Evolutionary conservation across 2,329 filamentous ascomycete species (phyloP).

Genomic region (Calonectria honghensis): DNA sequence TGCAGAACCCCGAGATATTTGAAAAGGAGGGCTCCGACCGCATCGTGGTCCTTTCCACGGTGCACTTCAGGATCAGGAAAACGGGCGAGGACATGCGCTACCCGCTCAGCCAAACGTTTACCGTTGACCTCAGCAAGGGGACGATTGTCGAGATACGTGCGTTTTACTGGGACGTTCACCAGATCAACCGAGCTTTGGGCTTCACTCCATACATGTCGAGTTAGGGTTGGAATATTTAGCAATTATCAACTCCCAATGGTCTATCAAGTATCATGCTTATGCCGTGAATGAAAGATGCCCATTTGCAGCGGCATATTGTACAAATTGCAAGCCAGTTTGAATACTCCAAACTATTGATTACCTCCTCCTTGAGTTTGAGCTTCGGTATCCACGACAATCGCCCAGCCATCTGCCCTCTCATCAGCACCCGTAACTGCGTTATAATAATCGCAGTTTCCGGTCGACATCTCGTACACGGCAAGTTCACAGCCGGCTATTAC

Average conservation of each 20-base stretch:
- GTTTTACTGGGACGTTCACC: slow-evolving; percentile 61
- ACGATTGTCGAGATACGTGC: slow-evolving; percentile 56
- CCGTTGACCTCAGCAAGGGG: slow-evolving; percentile 58
- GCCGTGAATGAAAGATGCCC: not conserved
- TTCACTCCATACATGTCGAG: slow-evolving; percentile 37
- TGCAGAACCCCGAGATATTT: slow-evolving; percentile 57
- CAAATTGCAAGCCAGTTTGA: not conserved
- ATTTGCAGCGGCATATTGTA: not conserved
- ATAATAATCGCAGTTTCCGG: not conserved
- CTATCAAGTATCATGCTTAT: not conserved
- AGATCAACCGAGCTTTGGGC: slow-evolving; percentile 49
- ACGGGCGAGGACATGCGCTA: slow-evolving; percentile 56
- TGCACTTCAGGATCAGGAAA: slow-evolving; percentile 56
- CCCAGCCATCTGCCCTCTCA: not conserved
- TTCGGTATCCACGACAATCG: not conserved
- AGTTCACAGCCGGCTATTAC: not conserved
- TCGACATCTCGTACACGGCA: not conserved
- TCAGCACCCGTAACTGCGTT: not conserved
- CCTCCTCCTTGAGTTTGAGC: no score
- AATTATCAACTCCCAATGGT: not conserved
- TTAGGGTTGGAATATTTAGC: not conserved
- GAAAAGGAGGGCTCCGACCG: slow-evolving; percentile 54
- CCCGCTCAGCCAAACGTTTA: slow-evolving; percentile 57
- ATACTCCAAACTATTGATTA: not conserved
- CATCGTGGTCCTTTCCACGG: slow-evolving; percentile 54